These are phyloP conservation scores for Suillus placidus DNA, from an alignment of 768 basidiomycete genomes.

Conservation along the genomic window DNA sequence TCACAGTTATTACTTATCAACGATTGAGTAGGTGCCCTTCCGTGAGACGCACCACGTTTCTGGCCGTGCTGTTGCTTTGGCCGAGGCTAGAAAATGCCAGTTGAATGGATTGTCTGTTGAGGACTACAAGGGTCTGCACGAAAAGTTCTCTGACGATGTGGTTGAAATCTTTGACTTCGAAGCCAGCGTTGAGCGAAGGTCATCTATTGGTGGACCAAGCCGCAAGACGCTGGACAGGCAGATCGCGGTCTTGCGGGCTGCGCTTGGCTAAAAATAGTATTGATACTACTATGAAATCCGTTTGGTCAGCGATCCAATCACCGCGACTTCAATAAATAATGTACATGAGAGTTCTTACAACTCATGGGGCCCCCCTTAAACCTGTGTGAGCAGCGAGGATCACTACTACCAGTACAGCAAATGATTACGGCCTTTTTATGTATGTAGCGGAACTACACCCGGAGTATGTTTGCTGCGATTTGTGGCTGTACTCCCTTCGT, in stretches of 20 bases:
- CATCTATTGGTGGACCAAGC: conserved; percentile 92
- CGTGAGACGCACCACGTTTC: conserved; percentile 99
- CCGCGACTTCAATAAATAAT: background rate
- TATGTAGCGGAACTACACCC: background rate
- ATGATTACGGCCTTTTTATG: background rate
- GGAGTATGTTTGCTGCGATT: background rate
- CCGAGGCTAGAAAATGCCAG: conserved; percentile 80
- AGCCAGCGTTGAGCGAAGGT: conserved; percentile 88
- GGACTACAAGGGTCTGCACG: conserved; percentile 77
- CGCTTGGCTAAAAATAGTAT: conserved; percentile 39
- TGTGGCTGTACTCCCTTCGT: conserved; percentile 3
- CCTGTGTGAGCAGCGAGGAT: background rate
- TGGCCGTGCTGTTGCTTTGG: conserved; percentile 93
- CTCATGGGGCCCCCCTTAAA: background rate
- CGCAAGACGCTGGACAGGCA: conserved; percentile 83
- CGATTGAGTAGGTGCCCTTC: conserved; percentile 79
- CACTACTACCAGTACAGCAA: background rate
- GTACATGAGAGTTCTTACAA: background rate
- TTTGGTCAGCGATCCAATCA: background rate
- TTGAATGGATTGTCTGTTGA: conserved; percentile 78
- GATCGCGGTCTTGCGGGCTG: conserved; percentile 71
- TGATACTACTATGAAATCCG: background rate
- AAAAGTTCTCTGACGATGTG: conserved; percentile 82
- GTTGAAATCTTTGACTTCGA: conserved; percentile 91
- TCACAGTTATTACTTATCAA: conserved; percentile 8